Conservation (phyloP, 768 basidiomycete genomes). For the Leccinum disarticulatum region DNA sequence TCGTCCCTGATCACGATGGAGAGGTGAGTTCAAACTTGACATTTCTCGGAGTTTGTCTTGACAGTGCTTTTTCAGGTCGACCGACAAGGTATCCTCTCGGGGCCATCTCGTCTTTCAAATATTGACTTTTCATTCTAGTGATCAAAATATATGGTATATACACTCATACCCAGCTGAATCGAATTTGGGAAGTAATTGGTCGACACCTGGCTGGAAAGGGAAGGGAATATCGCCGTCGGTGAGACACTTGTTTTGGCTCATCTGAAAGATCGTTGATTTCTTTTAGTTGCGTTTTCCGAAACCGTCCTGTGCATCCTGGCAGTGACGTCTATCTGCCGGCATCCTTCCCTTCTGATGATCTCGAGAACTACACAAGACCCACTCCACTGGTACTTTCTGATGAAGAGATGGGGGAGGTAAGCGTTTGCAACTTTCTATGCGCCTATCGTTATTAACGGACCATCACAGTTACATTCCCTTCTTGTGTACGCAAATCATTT, state of each 20-base stretch:
- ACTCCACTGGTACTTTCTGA: conserved; percentile 37
- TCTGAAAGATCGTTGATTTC: background rate
- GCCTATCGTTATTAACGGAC: background rate
- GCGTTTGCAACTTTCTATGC: background rate
- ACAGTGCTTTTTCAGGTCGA: too few species aligned
- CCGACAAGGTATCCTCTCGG: too few species aligned
- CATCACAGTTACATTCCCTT: conserved; percentile 51
- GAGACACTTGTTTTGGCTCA: background rate
- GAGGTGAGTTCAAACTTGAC: too few species aligned
- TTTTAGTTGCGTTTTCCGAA: conserved; percentile 46
- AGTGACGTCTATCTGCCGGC: conserved; percentile 49
- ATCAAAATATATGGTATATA: conserved; percentile 42
- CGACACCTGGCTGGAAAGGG: conserved; percentile 43
- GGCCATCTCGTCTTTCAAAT: too few species aligned
- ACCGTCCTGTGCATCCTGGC: conserved; percentile 33
- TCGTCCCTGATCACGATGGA: too few species aligned
- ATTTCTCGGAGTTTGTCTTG: too few species aligned
- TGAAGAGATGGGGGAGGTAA: conserved; percentile 50
- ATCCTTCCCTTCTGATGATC: conserved; percentile 44
- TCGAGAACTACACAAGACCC: conserved; percentile 15
- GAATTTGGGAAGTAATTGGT: conserved; percentile 48
- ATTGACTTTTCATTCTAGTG: too few species aligned
- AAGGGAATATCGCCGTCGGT: conserved; percentile 56
- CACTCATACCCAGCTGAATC: conserved; percentile 47
- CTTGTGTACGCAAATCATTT: conserved; percentile 45